These are phyloP conservation scores for Citrullus amarus DNA, from an alignment of 306 rosid genomes.

Conservation along the genomic window DNA sequence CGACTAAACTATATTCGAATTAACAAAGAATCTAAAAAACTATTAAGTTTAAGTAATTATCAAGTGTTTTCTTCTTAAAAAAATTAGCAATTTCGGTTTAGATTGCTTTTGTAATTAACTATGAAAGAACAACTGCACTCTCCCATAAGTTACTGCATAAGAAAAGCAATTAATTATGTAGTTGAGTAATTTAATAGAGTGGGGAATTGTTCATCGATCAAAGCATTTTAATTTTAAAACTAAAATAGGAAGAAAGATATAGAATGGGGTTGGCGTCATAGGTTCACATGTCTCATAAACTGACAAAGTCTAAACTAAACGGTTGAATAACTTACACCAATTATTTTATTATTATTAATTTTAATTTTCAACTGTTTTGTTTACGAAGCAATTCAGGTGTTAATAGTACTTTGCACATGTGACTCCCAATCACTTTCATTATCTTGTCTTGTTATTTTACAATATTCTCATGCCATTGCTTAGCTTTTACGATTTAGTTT, in stretches of 20 bases:
- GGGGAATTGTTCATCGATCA: neutral
- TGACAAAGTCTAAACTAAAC: neutral
- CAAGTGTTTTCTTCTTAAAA: too few species aligned
- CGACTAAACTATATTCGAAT: too few species aligned
- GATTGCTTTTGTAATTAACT: too few species aligned
- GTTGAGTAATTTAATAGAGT: neutral
- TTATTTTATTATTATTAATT: neutral
- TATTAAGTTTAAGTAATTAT: too few species aligned
- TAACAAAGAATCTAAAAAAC: too few species aligned
- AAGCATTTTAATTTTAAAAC: neutral
- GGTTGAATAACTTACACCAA: neutral
- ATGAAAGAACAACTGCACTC: too few species aligned
- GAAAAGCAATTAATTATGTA: neutral
- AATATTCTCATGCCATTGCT: neutral
- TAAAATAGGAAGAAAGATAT: neutral
- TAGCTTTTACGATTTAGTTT: neutral
- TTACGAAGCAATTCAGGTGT: neutral
- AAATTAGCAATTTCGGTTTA: too few species aligned
- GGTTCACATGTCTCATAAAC: conserved; percentile 2
- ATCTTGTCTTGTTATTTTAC: neutral
- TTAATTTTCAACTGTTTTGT: neutral
- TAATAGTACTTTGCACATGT: neutral
- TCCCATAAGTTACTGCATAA: neutral
- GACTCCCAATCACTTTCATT: neutral
- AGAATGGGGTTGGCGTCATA: neutral